Percentiles rank a stretch among this genome's conserved stretches.
These are phyloP conservation scores for Phylloporus scabripes DNA, from an alignment of 768 basidiomycete species.

Conservation along the genomic window DNA sequence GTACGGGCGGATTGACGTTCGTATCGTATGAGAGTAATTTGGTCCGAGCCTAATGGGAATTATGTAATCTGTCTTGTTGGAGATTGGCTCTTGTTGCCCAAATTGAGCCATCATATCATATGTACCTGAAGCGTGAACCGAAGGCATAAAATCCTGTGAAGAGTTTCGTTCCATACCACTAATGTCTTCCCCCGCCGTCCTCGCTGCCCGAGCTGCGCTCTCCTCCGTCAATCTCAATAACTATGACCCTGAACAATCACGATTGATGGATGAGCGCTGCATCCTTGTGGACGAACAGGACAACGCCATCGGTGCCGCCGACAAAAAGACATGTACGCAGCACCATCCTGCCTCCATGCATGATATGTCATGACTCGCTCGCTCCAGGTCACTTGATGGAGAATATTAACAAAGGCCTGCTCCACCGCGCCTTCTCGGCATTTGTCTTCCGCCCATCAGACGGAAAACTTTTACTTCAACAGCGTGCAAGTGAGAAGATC, in stretches of 20 bases:
- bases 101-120: not conserved
- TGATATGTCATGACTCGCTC: not conserved
- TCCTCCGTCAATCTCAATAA: constrained; percentile 70
- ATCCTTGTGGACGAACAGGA: constrained; percentile 90
- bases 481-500: constrained; percentile 96
- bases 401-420: constrained; percentile 88
- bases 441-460: constrained; percentile 95
- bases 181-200: constrained; percentile 58
- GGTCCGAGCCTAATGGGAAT: not conserved
- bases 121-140: not conserved
- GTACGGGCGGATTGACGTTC: constrained; percentile 50
- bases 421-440: constrained; percentile 97
- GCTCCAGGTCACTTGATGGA: constrained; percentile 85
- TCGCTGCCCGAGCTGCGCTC: constrained; percentile 58
- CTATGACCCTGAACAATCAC: constrained; percentile 91
- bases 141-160: constrained; percentile 4
- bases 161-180: constrained; percentile 7
- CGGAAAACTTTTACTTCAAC: constrained; percentile 90
- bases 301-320: constrained; percentile 74
- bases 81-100: too few relatives aligned
- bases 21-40: constrained; percentile 27
- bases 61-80: not conserved
- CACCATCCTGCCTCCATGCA: constrained; percentile 10
- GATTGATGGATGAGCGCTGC: constrained; percentile 94
- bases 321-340: constrained; percentile 91